phyloP scores from a whole-genome alignment of 148 eudicot species.

The Selenicereus undatus region DNA sequence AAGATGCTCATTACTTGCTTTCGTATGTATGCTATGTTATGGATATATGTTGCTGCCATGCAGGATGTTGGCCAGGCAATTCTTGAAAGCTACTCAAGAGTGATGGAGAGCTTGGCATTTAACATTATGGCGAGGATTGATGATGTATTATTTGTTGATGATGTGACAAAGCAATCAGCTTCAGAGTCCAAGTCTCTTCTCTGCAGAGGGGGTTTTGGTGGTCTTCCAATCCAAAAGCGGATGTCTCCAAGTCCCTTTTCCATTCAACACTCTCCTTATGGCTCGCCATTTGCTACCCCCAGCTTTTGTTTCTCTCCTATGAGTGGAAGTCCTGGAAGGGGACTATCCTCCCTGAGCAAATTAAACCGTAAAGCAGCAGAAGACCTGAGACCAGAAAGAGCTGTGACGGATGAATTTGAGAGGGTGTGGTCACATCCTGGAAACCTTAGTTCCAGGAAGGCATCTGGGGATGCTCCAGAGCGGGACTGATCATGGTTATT shows the following conservation, averaged over 20 bases:
- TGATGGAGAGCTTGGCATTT: conserved; percentile 94
- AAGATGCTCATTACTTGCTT: background rate
- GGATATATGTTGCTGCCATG: background rate
- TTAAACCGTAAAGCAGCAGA: conserved; percentile 27
- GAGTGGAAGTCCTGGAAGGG: conserved; percentile 57
- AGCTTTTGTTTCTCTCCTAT: conserved; percentile 81
- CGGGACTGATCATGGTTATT: conserved; percentile 22
- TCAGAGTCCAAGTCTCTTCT: conserved; percentile 56
- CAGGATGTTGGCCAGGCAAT: conserved; percentile 99
- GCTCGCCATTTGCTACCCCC: conserved; percentile 89
- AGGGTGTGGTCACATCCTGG: conserved; percentile 37
- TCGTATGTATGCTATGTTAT: conserved; percentile 8
- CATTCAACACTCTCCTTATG: conserved; percentile 73
- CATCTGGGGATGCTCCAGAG: conserved; percentile 31
- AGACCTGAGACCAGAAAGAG: conserved; percentile 23
- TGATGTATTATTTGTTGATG: conserved; percentile 63
- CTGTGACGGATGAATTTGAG: conserved; percentile 24
- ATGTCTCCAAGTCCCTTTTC: conserved; percentile 96
- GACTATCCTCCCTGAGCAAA: conserved; percentile 34
- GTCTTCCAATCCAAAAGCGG: conserved; percentile 70
- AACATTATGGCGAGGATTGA: conserved; percentile 92
- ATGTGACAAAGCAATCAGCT: conserved; percentile 60
- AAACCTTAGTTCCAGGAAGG: conserved; percentile 30
- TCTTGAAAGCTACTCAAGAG: conserved; percentile 97
- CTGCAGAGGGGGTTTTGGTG: conserved; percentile 66